These are phyloP conservation scores for Nicotiana undulata DNA, from an alignment of 257 asterid species.

Conservation along the genomic window DNA sequence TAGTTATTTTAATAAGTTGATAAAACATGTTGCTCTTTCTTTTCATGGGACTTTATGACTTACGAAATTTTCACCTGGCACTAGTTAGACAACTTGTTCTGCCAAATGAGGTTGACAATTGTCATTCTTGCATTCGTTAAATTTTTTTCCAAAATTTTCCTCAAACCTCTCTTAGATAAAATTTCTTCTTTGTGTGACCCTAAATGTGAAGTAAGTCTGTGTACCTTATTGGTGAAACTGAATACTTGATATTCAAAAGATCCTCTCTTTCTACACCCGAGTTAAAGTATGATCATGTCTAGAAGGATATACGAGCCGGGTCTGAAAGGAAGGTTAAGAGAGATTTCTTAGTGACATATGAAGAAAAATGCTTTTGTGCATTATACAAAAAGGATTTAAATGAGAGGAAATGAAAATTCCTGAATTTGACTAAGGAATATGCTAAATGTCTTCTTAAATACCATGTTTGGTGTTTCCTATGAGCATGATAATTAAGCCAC, in stretches of 20 bases:
- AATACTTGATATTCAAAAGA: neutral
- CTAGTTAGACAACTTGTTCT: neutral
- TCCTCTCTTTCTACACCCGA: neutral
- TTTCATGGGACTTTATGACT: neutral
- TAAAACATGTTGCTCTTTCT: neutral
- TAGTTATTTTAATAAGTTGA: neutral
- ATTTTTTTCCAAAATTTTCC: neutral
- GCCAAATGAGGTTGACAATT: neutral
- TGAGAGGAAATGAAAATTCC: neutral
- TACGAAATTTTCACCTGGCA: neutral
- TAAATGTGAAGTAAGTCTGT: neutral
- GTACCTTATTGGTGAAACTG: neutral
- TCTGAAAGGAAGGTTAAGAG: neutral
- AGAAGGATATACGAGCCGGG: neutral
- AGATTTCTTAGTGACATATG: neutral
- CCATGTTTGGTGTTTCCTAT: neutral
- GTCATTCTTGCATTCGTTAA: neutral
- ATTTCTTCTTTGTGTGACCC: neutral
- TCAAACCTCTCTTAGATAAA: neutral
- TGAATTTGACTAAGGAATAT: neutral
- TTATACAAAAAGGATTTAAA: neutral
- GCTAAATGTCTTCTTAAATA: neutral
- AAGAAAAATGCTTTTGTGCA: neutral
- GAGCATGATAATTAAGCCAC: neutral
- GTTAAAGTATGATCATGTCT: neutral